Evolutionary conservation across 1,139 yeast species (phyloP), one percentile per base, ranked within the genome.

Genomic region (Yamadazyma friedrichii): DNA sequence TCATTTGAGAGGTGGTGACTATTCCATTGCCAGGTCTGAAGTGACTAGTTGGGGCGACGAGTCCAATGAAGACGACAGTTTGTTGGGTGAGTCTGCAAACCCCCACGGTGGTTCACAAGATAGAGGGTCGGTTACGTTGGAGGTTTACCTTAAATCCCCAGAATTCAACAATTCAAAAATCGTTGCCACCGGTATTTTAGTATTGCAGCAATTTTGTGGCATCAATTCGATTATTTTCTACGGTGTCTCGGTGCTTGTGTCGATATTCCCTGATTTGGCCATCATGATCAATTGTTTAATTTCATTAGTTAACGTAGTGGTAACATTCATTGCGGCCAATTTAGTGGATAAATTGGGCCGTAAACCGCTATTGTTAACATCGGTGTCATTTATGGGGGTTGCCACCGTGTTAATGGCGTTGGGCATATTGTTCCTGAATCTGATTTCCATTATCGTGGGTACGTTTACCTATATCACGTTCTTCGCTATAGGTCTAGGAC

Each of bases 141-240:
- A 52, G 28, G 58, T 59, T 2, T 89, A 87, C 56, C 55, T 84
- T 35, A 66, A 69, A 2, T 65, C 72, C 12, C 64, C 78, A 0
- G 73, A 65, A 36, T 88, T 74, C 59, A 62, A 67, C 35, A 77
- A 76, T 38, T 82, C 94, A 6, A 68, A 82, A 37, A 55, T 76
- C 28, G 87, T 83, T 0, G 84, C 91, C 4, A 79, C 89, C 0
- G 82, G 87, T 2, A 74, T 88, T 25, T 78, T 91, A 72, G 67
- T 83, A n/a, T 83, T 91, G 24, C 98, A 93, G 63, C 98, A 93
- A 59, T 78, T 91, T 47, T 82, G 91, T 52, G 98, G 98, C 22
- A 87, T 93, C 57, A 93, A 93, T 61, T 81, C 96, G 1, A 88
- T 93, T 46, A 80, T 91, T 20, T 88, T 91, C 59, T 93, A 91